A percentile compares a stretch with the other conserved stretches of the same genome.
phyloP scores from a whole-genome alignment of 1,139 yeast genomes.

The Trichomonascaceae sp. region DNA sequence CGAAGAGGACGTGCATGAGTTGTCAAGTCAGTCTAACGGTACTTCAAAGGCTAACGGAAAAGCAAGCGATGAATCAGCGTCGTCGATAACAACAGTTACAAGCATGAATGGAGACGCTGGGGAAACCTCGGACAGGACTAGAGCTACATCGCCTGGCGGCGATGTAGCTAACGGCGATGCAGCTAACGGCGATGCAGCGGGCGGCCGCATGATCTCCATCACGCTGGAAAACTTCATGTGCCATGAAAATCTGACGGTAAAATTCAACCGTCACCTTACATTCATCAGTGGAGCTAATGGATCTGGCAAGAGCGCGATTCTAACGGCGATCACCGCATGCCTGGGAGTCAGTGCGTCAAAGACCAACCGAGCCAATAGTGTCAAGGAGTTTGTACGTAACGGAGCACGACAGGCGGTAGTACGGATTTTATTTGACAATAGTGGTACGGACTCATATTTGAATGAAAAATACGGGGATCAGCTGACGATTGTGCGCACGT shows the following conservation, averaged over 20 bases:
- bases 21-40: no score
- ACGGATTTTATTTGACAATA: constrained; percentile 42
- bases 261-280: constrained; percentile 73
- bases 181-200: no score
- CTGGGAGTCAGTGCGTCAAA: constrained; percentile 91
- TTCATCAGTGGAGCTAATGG: constrained; percentile 93
- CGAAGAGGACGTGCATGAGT: no score
- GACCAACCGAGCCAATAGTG: constrained; percentile 69
- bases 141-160: no score
- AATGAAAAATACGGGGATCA: constrained; percentile 53
- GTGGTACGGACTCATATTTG: constrained; percentile 50
- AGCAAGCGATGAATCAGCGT: no score
- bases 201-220: constrained; percentile 16
- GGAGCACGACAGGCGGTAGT: constrained; percentile 59
- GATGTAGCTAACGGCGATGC: no score
- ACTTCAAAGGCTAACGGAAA: no score
- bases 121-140: no score
- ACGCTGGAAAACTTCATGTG: constrained; percentile 35
- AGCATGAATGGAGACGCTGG: no score
- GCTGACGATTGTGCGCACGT: constrained; percentile 53
- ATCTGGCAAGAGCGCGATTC: constrained; percentile 84
- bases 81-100: no score
- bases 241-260: constrained; percentile 65
- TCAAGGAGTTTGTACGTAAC: constrained; percentile 62
- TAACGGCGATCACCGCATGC: constrained; percentile 84